Conservation (phyloP, 192 early-diverging fungal species). For the Lobosporangium transversale region DNA sequence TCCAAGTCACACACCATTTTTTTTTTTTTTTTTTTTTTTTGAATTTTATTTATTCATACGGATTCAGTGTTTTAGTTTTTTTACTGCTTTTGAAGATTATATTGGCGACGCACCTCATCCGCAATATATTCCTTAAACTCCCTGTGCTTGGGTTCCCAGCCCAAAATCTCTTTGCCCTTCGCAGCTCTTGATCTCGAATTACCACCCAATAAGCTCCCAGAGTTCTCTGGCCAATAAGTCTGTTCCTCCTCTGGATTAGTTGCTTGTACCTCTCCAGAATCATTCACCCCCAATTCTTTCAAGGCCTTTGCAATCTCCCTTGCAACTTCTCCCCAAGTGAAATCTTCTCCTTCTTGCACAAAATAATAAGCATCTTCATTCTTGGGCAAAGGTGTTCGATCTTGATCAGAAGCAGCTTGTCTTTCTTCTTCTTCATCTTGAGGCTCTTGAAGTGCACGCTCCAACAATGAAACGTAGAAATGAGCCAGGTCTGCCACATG, state of each 20-base stretch:
- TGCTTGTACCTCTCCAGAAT: slow-evolving; percentile 9
- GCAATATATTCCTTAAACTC: slow-evolving; percentile 28
- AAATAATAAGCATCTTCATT: slow-evolving; percentile 47
- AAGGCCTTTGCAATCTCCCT: slow-evolving; percentile 32
- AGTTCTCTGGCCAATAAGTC: slow-evolving; percentile 3
- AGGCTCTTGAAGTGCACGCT: slow-evolving; percentile 31
- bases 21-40: too few relatives aligned
- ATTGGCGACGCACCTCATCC: slow-evolving; percentile 27
- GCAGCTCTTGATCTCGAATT: slow-evolving; percentile 33
- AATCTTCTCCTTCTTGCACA: slow-evolving; percentile 24
- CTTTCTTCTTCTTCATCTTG: slow-evolving; percentile 12
- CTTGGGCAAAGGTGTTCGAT: slow-evolving; percentile 21
- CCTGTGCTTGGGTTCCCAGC: slow-evolving; percentile 35
- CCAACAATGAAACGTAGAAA: slow-evolving; percentile 25
- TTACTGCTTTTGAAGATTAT: slow-evolving; percentile 1
- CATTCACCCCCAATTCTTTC: slow-evolving; percentile 11
- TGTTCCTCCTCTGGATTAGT: slow-evolving; percentile 15
- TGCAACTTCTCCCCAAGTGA: slow-evolving; percentile 23
- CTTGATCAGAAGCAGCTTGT: not conserved
- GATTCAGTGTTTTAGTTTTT: not conserved
- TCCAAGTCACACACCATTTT: too few relatives aligned
- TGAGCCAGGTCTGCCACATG: slow-evolving; percentile 42
- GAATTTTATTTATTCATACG: too few relatives aligned
- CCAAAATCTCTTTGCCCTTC: slow-evolving; percentile 30
- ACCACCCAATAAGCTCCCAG: slow-evolving; percentile 7